These are phyloP conservation scores for Pharnaceum exiguum DNA, from an alignment of 148 eudicot genomes.

Conservation along the genomic window DNA sequence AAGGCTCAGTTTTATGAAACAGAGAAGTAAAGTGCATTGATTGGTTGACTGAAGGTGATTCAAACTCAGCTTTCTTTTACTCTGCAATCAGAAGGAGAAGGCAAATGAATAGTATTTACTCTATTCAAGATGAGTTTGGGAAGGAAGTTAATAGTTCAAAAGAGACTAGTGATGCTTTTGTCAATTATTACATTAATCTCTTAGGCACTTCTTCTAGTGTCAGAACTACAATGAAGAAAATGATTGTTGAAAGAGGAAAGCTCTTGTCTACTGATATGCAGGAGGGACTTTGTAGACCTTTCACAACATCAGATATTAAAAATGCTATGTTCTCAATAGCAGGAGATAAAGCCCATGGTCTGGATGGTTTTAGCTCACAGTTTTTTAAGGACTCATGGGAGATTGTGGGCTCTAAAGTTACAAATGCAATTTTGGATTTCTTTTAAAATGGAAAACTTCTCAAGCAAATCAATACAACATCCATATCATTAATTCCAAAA, in stretches of 20 bases:
- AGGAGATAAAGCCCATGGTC: neutral
- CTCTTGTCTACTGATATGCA: too few relatives aligned
- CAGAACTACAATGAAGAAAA: too few relatives aligned
- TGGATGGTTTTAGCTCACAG: neutral
- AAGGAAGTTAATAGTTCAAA: neutral
- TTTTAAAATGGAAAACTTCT: neutral
- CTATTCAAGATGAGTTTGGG: neutral
- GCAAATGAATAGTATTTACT: neutral
- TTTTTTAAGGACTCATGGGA: neutral
- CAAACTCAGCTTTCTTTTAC: neutral
- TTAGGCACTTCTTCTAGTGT: too few relatives aligned
- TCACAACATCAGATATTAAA: neutral
- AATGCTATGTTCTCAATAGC: neutral
- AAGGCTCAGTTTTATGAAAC: neutral
- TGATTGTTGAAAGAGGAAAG: too few relatives aligned
- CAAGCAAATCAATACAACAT: neutral
- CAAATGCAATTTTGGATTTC: neutral
- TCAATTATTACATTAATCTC: too few relatives aligned
- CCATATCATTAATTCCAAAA: neutral
- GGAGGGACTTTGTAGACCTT: neutral
- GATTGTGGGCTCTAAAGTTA: neutral
- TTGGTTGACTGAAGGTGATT: neutral
- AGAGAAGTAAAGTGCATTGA: neutral
- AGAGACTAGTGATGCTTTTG: too few relatives aligned
- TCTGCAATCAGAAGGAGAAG: neutral